Evolutionary conservation across 164 flowering plant genomes (phyloP).

Genomic region (Litsea cubeba): DNA sequence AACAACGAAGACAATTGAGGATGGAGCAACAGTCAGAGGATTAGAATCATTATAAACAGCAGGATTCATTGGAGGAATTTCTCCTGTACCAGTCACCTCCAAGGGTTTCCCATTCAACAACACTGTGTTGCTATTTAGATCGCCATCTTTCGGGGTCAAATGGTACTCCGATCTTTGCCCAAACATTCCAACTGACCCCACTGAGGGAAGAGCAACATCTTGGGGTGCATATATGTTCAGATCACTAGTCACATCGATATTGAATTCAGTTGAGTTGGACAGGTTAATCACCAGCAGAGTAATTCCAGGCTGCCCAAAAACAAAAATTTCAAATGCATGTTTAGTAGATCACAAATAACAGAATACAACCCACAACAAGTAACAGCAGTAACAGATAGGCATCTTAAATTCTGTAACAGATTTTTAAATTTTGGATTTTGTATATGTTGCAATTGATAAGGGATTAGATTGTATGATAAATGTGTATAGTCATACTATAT

Average conservation of each 20-base stretch:
- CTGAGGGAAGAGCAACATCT: background rate
- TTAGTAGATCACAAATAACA: too few relatives aligned
- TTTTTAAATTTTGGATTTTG: too few relatives aligned
- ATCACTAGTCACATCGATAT: conserved; percentile 18
- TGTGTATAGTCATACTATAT: too few relatives aligned
- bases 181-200: background rate
- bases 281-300: conserved; percentile 40
- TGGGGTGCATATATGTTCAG: conserved; percentile 11
- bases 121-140: conserved; percentile 36
- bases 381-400: background rate
- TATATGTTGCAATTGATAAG: too few relatives aligned
- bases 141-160: conserved; percentile 43
- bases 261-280: conserved; percentile 51
- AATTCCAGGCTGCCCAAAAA: conserved; percentile 34
- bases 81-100: background rate
- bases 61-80: conserved; percentile 13
- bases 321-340: background rate
- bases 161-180: conserved; percentile 43
- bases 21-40: conserved; percentile 5
- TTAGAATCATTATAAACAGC: conserved; percentile 2
- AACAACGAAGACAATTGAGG: conserved; percentile 13
- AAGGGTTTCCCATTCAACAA: conserved; percentile 36
- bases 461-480: too few relatives aligned
- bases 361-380: too few relatives aligned
- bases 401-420: background rate